Base-by-base conservation (phyloP, 108 stramenopile genomes). In the Craspedostauros australis region DNA sequence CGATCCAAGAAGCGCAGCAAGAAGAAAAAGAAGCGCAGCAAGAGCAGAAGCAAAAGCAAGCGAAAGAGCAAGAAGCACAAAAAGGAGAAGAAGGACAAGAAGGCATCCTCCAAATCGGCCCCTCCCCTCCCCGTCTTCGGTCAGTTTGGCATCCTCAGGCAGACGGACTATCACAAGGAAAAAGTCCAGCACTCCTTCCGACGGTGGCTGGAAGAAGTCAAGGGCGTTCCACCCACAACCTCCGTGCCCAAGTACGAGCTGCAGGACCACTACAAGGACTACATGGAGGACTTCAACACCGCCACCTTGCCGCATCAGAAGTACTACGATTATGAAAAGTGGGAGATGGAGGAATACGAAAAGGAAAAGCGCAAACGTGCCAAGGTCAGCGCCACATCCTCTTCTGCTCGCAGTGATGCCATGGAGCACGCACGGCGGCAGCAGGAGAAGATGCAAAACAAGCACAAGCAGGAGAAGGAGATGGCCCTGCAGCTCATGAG, bases 201-300 rank as follows among this genome's bases (percentile, higher is more conserved):
- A 57, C 71, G 73, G 28, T 97, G 95, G 93, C 65, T 95, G 60
- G 79, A 61, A 34, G 87, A 97, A 76, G 77, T 93, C 49, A 95
- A 97, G 73, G 80, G 82, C 28, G 66, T 95, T 9, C 46, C 66
- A 20, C 46, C 15, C 11, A n/a, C n/a, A n/a, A n/a, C n/a, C n/a
- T n/a, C n/a, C n/a, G 26, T 37, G 14, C 62, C 91, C 16, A 94
- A 91, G 46, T 75, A 81, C 63, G 96, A 97, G 62, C 67, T 89
- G 5, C 62, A 82, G 64, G 67, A 91, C 39, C 90, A 93, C 68
- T 95, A 88, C 67, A 77, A 79, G 39, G 88, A 86, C 37, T 97
- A 84, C 69, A 69, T 67, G 14, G 96, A 96, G 70, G 96, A 98
- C 61, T 98, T 75, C 86, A 98, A 98, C 64, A 98, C 96, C 2